Base-by-base conservation (phyloP, 176 grass and related monocot species). In the Oryza officinalis region DNA sequence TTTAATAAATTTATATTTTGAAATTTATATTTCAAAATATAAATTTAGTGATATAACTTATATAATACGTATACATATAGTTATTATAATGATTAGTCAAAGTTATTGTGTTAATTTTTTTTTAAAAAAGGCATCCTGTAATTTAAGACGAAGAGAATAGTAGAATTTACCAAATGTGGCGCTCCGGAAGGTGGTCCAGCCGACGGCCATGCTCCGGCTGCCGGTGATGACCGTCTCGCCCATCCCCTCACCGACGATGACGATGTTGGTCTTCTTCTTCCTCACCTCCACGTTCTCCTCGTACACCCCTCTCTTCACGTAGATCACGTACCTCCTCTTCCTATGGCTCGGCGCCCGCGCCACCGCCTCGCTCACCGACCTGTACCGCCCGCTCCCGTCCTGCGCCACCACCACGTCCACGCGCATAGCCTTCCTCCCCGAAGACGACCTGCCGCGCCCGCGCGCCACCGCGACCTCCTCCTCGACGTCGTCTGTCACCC, bases 101-200 rank as follows among this genome's bases (percentile, higher is more conserved):
- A n/a, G n/a, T n/a, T n/a, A n/a, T n/a, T n/a, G n/a, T n/a, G n/a
- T n/a, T n/a, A n/a, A n/a, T n/a, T n/a, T n/a, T n/a, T n/a, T n/a
- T n/a, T n/a, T n/a, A n/a, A n/a, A n/a, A n/a, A n/a, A n/a, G n/a
- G n/a, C n/a, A n/a, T n/a, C n/a, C n/a, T n/a, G n/a, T n/a, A n/a
- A n/a, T n/a, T n/a, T n/a, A n/a, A n/a, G n/a, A n/a, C n/a, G n/a
- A n/a, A n/a, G n/a, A n/a, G n/a, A n/a, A n/a, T n/a, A n/a, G n/a
- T n/a, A 35, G 5, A 35, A 35, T 35, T 35, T 35, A 35, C 37
- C 92, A 52, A 97, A 80, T 13, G 92, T 94, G 69, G 92, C 92
- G 65, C 85, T 92, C 13, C 92, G 88, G 75, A 98, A 98, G 13
- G 96, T 98, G 13, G 91, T 98, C 96, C 93, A 98, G 61, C 96